Evolutionary conservation across 2,329 filamentous ascomycete species (phyloP).

Genomic region (Boeremia exigua): DNA sequence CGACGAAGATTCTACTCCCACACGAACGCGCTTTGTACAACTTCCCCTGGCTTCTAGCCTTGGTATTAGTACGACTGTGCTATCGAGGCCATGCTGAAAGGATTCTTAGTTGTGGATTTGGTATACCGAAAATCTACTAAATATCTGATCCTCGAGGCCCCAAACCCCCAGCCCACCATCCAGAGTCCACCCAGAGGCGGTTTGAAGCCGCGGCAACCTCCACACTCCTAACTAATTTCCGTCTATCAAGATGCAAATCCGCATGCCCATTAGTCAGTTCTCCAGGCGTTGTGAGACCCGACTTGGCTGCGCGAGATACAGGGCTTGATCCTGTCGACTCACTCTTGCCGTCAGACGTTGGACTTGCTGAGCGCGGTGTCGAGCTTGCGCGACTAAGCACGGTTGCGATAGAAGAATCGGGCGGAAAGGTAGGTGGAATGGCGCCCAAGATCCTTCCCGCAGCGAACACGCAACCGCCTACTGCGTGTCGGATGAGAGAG

Average conservation of each 20-base stretch:
- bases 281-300: conserved; percentile 24
- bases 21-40: no score
- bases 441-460: conserved; percentile 56
- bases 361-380: conserved; percentile 32
- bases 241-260: conserved; percentile 48
- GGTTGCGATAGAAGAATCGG: conserved; percentile 17
- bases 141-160: conserved; percentile 18
- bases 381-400: conserved; percentile 14
- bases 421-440: conserved; percentile 30
- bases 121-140: not conserved
- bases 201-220: conserved; percentile 42
- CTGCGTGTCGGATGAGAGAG: conserved; percentile 65
- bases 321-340: conserved; percentile 18
- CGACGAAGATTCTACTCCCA: not conserved
- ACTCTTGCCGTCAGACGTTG: conserved; percentile 23
- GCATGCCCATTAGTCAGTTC: conserved; percentile 45
- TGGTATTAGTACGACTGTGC: no score
- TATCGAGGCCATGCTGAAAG: no score
- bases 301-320: conserved; percentile 8
- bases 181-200: conserved; percentile 39
- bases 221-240: conserved; percentile 37
- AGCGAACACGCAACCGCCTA: conserved; percentile 64
- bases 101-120: not conserved
- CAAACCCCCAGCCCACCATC: conserved; percentile 47
- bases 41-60: no score